Percentiles rank a stretch among this genome's conserved stretches.
Conservation (phyloP, 1,284 basidiomycete genomes). For the Pterulicium gracile region DNA sequence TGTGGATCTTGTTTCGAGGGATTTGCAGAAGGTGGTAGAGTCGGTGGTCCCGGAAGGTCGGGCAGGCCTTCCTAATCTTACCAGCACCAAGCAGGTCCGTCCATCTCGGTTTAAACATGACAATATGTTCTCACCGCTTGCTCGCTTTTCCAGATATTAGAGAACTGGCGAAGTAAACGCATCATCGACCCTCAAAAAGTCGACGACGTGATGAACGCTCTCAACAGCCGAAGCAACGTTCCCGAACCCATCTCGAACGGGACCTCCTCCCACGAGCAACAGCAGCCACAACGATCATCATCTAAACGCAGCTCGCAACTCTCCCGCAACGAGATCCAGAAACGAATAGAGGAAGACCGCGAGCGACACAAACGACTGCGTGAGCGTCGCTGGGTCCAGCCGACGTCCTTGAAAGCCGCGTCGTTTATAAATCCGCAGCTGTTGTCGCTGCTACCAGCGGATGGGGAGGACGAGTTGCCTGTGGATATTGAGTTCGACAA, state of each 20-base stretch:
- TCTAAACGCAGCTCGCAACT: slow-evolving; percentile 24
- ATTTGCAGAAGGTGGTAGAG: slow-evolving; percentile 68
- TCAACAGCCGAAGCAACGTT: slow-evolving; percentile 35
- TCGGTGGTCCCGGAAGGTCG: slow-evolving; percentile 73
- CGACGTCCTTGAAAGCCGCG: slow-evolving; percentile 40
- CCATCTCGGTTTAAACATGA: too few relatives aligned
- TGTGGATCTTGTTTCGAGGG: slow-evolving; percentile 62
- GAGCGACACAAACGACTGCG: slow-evolving; percentile 90
- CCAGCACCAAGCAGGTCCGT: slow-evolving; percentile 73
- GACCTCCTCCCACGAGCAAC: slow-evolving; percentile 13
- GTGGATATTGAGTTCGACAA: slow-evolving; percentile 89
- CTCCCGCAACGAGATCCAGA: slow-evolving; percentile 62
- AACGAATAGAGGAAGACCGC: slow-evolving; percentile 89
- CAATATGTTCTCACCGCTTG: too few relatives aligned
- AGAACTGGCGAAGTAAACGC: slow-evolving; percentile 81
- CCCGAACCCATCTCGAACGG: slow-evolving; percentile 14
- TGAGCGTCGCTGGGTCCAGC: slow-evolving; percentile 90
- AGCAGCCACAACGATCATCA: slow-evolving; percentile 3
- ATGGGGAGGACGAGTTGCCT: slow-evolving; percentile 38
- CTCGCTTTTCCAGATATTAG: slow-evolving; percentile 51
- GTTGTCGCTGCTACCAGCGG: slow-evolving; percentile 24
- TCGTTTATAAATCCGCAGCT: slow-evolving; percentile 32
- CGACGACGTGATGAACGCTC: slow-evolving; percentile 47
- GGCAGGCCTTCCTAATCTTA: slow-evolving; percentile 77
- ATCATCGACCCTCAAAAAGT: slow-evolving; percentile 68